Conservation (phyloP, 1,284 basidiomycete genomes). For the Meira nashicola region DNA sequence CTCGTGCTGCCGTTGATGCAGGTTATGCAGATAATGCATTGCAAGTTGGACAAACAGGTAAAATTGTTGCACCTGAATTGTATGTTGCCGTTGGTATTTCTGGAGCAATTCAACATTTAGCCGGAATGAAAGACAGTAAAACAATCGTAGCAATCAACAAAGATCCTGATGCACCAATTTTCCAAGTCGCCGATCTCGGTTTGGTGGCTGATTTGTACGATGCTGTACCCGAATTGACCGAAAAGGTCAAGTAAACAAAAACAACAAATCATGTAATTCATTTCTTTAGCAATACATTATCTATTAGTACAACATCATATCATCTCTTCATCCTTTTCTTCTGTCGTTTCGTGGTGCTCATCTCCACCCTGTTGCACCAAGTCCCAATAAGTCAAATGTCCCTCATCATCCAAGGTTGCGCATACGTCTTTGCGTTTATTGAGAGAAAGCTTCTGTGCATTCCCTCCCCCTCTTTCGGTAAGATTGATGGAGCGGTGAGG, state of each 20-base stretch:
- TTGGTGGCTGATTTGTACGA: conserved; percentile 65
- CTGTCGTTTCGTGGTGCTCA: too few species aligned
- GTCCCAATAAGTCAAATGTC: conserved; percentile 4
- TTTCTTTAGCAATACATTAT: not conserved
- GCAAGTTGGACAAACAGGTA: conserved; percentile 98
- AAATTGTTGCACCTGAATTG: conserved; percentile 72
- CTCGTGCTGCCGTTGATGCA: conserved; percentile 93
- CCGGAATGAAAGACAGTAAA: conserved; percentile 99
- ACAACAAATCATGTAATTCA: not conserved
- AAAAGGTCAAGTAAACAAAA: conserved; percentile 1
- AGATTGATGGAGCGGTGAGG: not conserved
- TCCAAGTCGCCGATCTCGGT: conserved; percentile 95
- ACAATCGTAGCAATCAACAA: conserved; percentile 98
- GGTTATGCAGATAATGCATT: conserved; percentile 97
- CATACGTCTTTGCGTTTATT: conserved; percentile 5
- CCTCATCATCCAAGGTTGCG: conserved; percentile 2
- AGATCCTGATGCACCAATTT: conserved; percentile 97
- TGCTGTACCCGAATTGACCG: conserved; percentile 51
- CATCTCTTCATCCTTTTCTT: conserved; percentile 4
- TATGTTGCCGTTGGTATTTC: conserved; percentile 96
- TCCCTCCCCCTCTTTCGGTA: not conserved
- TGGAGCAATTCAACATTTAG: conserved; percentile 96
- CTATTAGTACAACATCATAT: not conserved
- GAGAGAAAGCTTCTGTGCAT: not conserved
- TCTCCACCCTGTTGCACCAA: not conserved